phyloP scores from a whole-genome alignment of 2,329 filamentous ascomycete species.

The Lasiodiplodia gonubiensis region DNA sequence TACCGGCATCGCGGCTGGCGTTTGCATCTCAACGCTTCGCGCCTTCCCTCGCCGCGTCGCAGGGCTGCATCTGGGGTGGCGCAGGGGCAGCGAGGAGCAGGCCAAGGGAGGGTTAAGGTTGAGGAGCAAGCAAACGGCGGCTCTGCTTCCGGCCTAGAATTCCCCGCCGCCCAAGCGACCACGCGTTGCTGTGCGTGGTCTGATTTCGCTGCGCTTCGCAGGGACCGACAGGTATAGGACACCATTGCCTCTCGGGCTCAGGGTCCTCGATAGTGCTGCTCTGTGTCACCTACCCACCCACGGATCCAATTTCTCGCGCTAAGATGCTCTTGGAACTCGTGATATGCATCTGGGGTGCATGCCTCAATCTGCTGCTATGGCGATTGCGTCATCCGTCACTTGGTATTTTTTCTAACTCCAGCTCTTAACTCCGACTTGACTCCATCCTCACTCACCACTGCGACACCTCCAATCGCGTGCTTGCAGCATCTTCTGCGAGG shows the following conservation, averaged over 20 bases:
- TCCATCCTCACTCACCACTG: neutral
- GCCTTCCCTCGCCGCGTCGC: neutral
- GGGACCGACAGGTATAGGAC: neutral
- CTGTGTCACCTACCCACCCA: neutral
- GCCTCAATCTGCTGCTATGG: neutral
- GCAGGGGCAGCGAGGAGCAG: neutral
- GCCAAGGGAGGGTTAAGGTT: neutral
- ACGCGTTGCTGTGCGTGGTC: neutral
- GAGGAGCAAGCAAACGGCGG: constrained; percentile 3
- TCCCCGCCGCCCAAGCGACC: constrained; percentile 15
- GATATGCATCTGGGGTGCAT: no score
- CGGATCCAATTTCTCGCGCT: no score
- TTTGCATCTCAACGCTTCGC: constrained; percentile 19
- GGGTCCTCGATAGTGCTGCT: neutral
- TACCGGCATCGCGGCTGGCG: constrained; percentile 14
- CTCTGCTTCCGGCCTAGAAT: constrained; percentile 13
- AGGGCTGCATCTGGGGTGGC: neutral
- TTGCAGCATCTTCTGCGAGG: neutral
- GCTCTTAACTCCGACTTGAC: neutral
- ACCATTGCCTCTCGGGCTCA: neutral
- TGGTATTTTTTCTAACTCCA: neutral
- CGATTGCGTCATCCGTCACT: neutral
- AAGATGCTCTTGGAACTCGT: no score
- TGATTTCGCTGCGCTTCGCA: neutral
- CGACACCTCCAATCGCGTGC: neutral